Percentiles rank a stretch among this genome's conserved stretches.
phyloP scores from a whole-genome alignment of 257 asterid genomes.

The Leonotis leonurus region DNA sequence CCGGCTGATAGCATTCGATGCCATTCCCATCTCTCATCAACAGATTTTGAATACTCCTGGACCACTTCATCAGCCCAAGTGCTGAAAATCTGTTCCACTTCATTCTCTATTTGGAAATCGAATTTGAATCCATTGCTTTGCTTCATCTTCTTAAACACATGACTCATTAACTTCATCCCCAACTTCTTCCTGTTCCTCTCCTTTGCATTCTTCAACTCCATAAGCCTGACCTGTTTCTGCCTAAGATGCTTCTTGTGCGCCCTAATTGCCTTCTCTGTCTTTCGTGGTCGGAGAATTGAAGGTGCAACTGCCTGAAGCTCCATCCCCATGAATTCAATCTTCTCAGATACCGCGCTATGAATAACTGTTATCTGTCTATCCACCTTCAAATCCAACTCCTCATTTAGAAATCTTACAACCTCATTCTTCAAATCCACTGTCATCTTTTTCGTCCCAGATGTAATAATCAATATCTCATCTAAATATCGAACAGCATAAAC shows the following conservation, averaged over 20 bases:
- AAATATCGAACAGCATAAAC: conserved; percentile 71
- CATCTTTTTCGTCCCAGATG: conserved; percentile 68
- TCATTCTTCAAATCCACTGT: conserved; percentile 59
- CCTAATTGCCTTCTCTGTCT: conserved; percentile 78
- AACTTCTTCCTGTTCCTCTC: conserved; percentile 76
- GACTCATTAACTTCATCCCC: conserved; percentile 64
- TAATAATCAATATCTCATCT: conserved; percentile 72
- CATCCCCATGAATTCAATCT: conserved; percentile 85
- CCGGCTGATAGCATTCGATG: conserved; percentile 64
- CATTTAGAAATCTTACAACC: conserved; percentile 41
- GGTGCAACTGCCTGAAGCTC: conserved; percentile 94
- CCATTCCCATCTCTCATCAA: conserved; percentile 78
- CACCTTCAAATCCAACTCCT: conserved; percentile 46
- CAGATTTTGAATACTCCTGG: conserved; percentile 45
- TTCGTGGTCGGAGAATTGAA: conserved; percentile 57
- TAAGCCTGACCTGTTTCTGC: conserved; percentile 70
- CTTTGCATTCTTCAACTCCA: conserved; percentile 68
- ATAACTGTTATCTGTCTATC: conserved; percentile 52
- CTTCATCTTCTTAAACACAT: conserved; percentile 57
- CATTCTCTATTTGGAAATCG: conserved; percentile 51
- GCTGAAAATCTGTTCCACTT: conserved; percentile 53
- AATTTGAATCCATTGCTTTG: conserved; percentile 42
- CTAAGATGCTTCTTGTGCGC: conserved; percentile 77
- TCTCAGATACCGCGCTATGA: conserved; percentile 81
- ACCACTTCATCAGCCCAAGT: conserved; percentile 84